A percentile compares a stretch with the other conserved stretches of the same genome.
Conservation (phyloP, 345 rosid genomes). For the Eutrema yunnanense region DNA sequence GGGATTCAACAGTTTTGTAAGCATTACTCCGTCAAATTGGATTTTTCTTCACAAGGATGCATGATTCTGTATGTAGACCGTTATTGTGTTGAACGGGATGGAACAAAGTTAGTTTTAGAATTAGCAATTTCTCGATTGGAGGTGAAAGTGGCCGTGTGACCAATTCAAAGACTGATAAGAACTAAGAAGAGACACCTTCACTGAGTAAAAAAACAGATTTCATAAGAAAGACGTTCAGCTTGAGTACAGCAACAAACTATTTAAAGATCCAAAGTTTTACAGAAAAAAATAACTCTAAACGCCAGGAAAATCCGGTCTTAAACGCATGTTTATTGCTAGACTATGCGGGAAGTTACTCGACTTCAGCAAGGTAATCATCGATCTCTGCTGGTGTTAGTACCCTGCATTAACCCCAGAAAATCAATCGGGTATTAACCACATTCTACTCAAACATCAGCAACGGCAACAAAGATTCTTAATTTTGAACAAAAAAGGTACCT, state of each 20-base stretch:
- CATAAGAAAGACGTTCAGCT: neutral
- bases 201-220: neutral
- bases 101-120: neutral
- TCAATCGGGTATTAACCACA: neutral
- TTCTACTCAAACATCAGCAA: neutral
- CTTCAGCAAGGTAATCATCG: slow-evolving; percentile 46
- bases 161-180: neutral
- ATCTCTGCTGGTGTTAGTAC: slow-evolving; percentile 76
- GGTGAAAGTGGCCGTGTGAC: neutral
- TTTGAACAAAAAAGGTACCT: slow-evolving; percentile 32
- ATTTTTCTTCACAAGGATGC: neutral
- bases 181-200: neutral
- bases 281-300: neutral
- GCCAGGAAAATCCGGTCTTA: neutral
- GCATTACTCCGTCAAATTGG: neutral
- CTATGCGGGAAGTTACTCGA: slow-evolving; percentile 36
- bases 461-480: neutral
- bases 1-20: neutral
- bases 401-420: slow-evolving; percentile 34
- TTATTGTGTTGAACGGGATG: neutral
- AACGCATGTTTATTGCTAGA: neutral
- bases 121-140: neutral
- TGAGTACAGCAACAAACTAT: slow-evolving; percentile 19
- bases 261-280: slow-evolving; percentile 5
- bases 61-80: neutral